These are phyloP conservation scores for Candida coquimbonensis DNA, from an alignment of 805 yeast species.

Conservation along the genomic window DNA sequence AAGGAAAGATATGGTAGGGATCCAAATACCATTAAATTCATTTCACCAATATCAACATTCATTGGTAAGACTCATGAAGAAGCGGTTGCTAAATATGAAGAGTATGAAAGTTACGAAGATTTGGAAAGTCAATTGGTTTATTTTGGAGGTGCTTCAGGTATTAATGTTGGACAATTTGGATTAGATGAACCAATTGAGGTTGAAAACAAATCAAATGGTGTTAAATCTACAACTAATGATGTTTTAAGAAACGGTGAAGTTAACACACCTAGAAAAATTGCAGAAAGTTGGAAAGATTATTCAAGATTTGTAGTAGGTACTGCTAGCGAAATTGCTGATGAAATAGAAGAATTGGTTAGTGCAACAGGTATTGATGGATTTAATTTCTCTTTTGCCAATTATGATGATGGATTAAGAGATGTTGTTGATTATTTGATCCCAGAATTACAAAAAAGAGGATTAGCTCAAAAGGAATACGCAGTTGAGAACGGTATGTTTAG, in stretches of 20 bases:
- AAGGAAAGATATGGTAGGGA: slow-evolving; percentile 28
- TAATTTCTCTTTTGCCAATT: slow-evolving; percentile 32
- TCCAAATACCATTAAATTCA: slow-evolving; percentile 32
- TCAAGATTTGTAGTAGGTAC: slow-evolving; percentile 25
- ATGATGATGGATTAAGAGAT: slow-evolving; percentile 34
- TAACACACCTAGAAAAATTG: background rate
- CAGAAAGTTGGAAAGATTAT: background rate
- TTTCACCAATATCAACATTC: slow-evolving; percentile 29
- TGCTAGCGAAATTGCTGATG: slow-evolving; percentile 33
- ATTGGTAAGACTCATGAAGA: slow-evolving; percentile 34
- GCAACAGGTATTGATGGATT: slow-evolving; percentile 35
- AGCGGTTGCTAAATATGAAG: slow-evolving; percentile 30
- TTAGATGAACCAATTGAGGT: slow-evolving; percentile 33
- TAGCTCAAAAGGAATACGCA: slow-evolving; percentile 25
- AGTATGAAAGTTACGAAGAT: slow-evolving; percentile 27
- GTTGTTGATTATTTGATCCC: slow-evolving; percentile 32
- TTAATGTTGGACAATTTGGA: slow-evolving; percentile 36
- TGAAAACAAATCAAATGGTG: slow-evolving; percentile 6
- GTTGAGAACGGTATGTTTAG: slow-evolving; percentile 29
- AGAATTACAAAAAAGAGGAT: slow-evolving; percentile 30
- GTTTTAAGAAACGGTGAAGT: background rate
- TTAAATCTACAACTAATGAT: background rate
- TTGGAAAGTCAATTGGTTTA: slow-evolving; percentile 34
- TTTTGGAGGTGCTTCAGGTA: slow-evolving; percentile 39
- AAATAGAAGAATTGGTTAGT: slow-evolving; percentile 33